Evolutionary conservation across 306 rosid genomes (phyloP), one percentile per base, ranked within the genome.

Genomic region (Quercus wislizeni): DNA sequence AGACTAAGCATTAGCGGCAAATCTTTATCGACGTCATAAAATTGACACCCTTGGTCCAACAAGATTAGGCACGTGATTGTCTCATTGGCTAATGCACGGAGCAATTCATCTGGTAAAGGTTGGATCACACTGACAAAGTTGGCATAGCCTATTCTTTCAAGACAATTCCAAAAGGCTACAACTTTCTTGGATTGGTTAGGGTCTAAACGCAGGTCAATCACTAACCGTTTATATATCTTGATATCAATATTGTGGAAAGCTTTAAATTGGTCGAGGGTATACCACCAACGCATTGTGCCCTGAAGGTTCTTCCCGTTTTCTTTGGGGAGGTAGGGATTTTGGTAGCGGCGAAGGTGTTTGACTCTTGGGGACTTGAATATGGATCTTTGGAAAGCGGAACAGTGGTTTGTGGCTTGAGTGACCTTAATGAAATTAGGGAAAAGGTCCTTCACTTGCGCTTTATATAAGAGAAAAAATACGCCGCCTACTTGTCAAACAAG

Each of bases 121-220:
- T 38, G 14, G 10, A 61, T 55, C 5, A 18, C 17, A 12, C 2
- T 1, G 41, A 68, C 27, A 49, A 80, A 46, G 3, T 58, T 2
- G 71, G 6, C 14, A 33, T 7, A n/a, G 17, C 38, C 23, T 13
- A 1, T 9, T 38, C 12, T 46, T 30, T 80, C 83, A 4, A 80
- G 63, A 51, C 54, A 68, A 57, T 25, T 28, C 84, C 80, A 80
- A 1, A 80, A 75, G 19, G 64, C 80, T 31, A 71, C 25, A n/a
- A 69, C 27, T n/a, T 13, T 3, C 76, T 68, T 75, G 55, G 63
- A 57, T 25, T 4, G 41, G 23, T 15, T n/a, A 5, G 51, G 71
- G 28, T 69, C 71, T 2, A 81, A 69, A n/a, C 71, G 55, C 43
- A 56, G 17, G 18, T 31, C 28, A 14, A 57, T 4, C 6, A 54